These are phyloP conservation scores for Heritiera littoralis DNA, from an alignment of 345 rosid species.

Conservation along the genomic window DNA sequence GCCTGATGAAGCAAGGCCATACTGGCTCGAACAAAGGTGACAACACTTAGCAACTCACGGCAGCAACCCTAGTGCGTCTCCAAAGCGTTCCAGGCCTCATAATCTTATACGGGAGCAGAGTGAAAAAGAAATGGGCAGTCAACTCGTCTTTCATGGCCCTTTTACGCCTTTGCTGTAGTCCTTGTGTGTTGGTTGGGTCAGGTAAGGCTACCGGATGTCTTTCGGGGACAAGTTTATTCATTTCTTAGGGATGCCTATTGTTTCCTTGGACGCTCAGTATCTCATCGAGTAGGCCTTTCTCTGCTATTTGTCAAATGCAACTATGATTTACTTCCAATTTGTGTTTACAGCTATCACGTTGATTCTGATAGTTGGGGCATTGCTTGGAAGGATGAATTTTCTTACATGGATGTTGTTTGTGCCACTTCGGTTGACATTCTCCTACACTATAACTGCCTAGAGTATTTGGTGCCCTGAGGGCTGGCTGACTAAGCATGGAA, in stretches of 20 bases:
- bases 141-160: slow-evolving; percentile 78
- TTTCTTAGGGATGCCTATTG: slow-evolving; percentile 46
- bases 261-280: slow-evolving; percentile 43
- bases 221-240: slow-evolving; percentile 44
- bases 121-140: slow-evolving; percentile 81
- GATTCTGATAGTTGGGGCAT: slow-evolving; percentile 57
- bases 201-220: slow-evolving; percentile 58
- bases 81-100: slow-evolving; percentile 73
- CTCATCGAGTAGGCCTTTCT: slow-evolving; percentile 28
- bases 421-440: slow-evolving; percentile 68
- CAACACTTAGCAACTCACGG: slow-evolving; percentile 73
- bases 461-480: slow-evolving; percentile 53
- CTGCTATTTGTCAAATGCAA: slow-evolving; percentile 49
- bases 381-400: slow-evolving; percentile 74
- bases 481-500: slow-evolving; percentile 51
- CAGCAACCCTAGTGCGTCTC: slow-evolving; percentile 58
- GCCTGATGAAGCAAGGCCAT: slow-evolving; percentile 43
- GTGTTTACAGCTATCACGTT: slow-evolving; percentile 64
- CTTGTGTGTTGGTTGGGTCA: slow-evolving; percentile 74
- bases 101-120: slow-evolving; percentile 65
- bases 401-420: slow-evolving; percentile 71
- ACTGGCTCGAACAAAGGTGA: slow-evolving; percentile 69
- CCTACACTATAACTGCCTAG: slow-evolving; percentile 56
- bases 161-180: slow-evolving; percentile 65
- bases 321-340: slow-evolving; percentile 65